Base-by-base conservation (phyloP, 495 filamentous ascomycete genomes). In the Lichina pygmaea region DNA sequence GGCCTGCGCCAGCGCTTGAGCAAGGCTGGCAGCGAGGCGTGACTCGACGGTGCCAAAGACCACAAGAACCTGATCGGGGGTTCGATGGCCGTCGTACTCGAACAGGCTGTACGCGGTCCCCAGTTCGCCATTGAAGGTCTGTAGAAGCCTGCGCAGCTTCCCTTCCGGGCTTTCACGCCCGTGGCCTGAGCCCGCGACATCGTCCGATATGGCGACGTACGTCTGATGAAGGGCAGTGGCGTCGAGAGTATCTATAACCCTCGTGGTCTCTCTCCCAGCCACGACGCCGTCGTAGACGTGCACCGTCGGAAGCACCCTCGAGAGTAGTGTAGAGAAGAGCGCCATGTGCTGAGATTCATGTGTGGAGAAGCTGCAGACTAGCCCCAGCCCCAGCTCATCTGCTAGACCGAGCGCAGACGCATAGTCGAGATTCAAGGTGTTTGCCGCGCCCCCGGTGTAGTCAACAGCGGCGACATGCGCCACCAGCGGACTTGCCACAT, bases 301-400 rank as follows among this genome's bases (percentile, higher is more conserved):
- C 30, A 95, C 68, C 0, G 80, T 81, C 7, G 89, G 89, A 44
- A 92, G 55, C 13, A 89, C 62, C 32, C 68, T 70, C 2, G 89
- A 78, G 38, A 93, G 62, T 11, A 94, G 58, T 2, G 85, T 95
- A 8, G 89, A 70, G 54, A 95, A 74, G 11, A 97, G 65, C 6
- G 86, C 70, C 77, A 95, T 95, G 60, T 97, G 91, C 66, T 97
- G 89, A 32, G 78, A 68, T 59, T 97, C 89, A 51, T 91, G 81
- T 30, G 73, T 72, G 30, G 84, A 94, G 30, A 73, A 72, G 53
- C 83, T 93, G 34, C 79, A 74, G 10, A 97, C 68, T 33, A 95
- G 67, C 37, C 75, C 89, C 17, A 93, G 61, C 11, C 91, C 86
- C 31, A 94, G 70, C 38, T 95, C 89, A 56, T 94, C 89, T n/a